Evolutionary conservation across 2,329 filamentous ascomycete species (phyloP).

Genomic region (Neofusicoccum kwambonambiense): DNA sequence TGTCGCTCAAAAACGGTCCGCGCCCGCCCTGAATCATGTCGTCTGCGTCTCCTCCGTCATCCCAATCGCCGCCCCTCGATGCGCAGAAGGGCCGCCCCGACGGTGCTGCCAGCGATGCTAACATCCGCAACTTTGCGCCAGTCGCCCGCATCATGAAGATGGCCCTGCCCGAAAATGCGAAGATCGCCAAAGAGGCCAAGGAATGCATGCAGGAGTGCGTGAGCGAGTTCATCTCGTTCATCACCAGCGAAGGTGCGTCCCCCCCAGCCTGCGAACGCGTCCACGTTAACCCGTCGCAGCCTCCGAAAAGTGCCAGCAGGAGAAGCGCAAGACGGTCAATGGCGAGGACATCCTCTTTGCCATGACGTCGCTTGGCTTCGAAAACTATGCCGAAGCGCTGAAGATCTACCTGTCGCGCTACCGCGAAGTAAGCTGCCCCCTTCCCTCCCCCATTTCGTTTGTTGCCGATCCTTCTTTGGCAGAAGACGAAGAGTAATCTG

Average conservation of each 20-base stretch:
- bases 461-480: slow-evolving; percentile 24
- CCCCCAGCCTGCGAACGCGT: neutral
- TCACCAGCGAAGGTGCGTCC: slow-evolving; percentile 86
- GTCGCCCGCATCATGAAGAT: slow-evolving; percentile 99
- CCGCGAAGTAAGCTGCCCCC: slow-evolving; percentile 74
- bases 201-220: slow-evolving; percentile 99
- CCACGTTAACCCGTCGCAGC: slow-evolving; percentile 55
- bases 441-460: slow-evolving; percentile 20
- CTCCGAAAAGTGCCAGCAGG: slow-evolving; percentile 98
- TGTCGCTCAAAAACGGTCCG: slow-evolving; percentile 32
- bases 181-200: slow-evolving; percentile 98
- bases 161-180: slow-evolving; percentile 94
- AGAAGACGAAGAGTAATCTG: slow-evolving; percentile 40
- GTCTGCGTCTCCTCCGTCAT: slow-evolving; percentile 42
- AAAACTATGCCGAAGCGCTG: slow-evolving; percentile 96
- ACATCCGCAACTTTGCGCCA: slow-evolving; percentile 91
- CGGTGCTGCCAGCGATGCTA: slow-evolving; percentile 69
- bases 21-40: slow-evolving; percentile 46
- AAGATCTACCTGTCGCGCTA: slow-evolving; percentile 99
- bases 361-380: slow-evolving; percentile 97
- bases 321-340: slow-evolving; percentile 99
- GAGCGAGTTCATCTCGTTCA: slow-evolving; percentile 99
- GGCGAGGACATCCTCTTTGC: slow-evolving; percentile 98
- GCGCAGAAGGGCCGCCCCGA: slow-evolving; percentile 29
- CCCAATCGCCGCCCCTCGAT: slow-evolving; percentile 33